phyloP scores from a whole-genome alignment of 768 basidiomycete genomes.

The Lentinula detonsa region DNA sequence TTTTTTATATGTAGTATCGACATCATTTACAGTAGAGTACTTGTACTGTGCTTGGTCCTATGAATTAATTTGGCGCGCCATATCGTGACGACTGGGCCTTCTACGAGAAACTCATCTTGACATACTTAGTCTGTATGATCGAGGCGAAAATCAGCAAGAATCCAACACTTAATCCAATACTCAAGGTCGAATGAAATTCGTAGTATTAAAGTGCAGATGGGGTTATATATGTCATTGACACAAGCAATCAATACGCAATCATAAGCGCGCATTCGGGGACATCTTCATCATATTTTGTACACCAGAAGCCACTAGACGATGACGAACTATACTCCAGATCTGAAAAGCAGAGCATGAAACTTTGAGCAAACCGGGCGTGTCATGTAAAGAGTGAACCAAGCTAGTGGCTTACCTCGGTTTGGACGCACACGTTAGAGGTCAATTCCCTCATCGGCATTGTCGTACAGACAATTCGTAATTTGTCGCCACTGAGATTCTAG shows the following conservation, averaged over 20 bases:
- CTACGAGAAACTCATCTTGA: too few species aligned
- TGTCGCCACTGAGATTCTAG: not conserved
- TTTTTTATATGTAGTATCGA: not conserved
- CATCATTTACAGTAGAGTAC: not conserved
- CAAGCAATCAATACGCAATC: too few species aligned
- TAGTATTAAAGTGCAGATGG: not conserved
- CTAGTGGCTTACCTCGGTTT: not conserved
- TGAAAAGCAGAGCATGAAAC: not conserved
- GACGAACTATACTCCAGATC: not conserved
- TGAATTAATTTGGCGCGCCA: not conserved
- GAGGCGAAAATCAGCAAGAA: too few species aligned
- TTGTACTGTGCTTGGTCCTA: not conserved
- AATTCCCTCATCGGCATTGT: not conserved
- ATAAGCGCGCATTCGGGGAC: not conserved
- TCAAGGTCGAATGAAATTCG: too few species aligned
- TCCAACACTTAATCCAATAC: too few species aligned
- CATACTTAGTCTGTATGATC: too few species aligned
- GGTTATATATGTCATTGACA: too few species aligned
- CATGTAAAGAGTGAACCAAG: not conserved
- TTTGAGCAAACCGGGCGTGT: not conserved
- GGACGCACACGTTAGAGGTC: not conserved
- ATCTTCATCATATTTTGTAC: not conserved
- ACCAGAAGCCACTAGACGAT: conserved; percentile 1
- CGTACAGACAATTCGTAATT: not conserved
- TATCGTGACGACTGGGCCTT: not conserved